A percentile compares a stretch with the other conserved stretches of the same genome.
Evolutionary conservation across 208 protist genomes (phyloP).

Genomic region (Crithidia brevicula): DNA sequence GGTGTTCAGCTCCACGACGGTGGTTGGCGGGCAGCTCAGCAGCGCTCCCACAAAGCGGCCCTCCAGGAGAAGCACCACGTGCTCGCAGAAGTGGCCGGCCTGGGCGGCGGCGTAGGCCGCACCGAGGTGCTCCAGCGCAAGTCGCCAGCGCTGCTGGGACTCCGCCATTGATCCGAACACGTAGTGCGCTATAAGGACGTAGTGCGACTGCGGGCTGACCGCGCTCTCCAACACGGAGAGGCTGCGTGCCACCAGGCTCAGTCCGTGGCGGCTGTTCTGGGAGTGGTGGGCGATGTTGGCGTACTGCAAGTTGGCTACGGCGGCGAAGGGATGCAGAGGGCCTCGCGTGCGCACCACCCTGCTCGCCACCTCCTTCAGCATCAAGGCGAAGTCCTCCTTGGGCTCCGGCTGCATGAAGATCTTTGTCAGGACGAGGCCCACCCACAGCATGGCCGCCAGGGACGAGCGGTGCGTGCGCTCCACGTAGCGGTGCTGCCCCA

Average conservation of each 20-base stretch:
- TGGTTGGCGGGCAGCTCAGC: conserved; percentile 42
- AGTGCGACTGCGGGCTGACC: conserved; percentile 35
- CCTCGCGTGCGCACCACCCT: conserved; percentile 40
- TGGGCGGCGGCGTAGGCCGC: conserved; percentile 53
- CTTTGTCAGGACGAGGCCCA: conserved; percentile 40
- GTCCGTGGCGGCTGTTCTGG: conserved; percentile 31
- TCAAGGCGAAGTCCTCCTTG: conserved; percentile 23
- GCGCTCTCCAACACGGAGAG: conserved; percentile 36
- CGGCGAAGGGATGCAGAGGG: conserved; percentile 55
- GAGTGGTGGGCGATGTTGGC: conserved; percentile 29
- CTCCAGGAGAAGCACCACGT: conserved; percentile 32
- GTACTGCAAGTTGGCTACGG: conserved; percentile 38
- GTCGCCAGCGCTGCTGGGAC: conserved; percentile 45
- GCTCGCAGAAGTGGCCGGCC: conserved; percentile 32
- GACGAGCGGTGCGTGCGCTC: conserved; percentile 45
- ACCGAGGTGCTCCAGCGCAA: conserved; percentile 59
- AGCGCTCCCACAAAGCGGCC: conserved; percentile 45
- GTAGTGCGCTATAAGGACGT: conserved; percentile 37
- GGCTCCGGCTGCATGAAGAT: conserved; percentile 36
- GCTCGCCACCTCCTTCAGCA: conserved; percentile 45
- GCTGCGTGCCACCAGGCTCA: conserved; percentile 37
- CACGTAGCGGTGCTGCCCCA: conserved; percentile 43
- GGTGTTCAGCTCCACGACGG: conserved; percentile 37
- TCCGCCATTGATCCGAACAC: conserved; percentile 27
- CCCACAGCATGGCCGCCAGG: conserved; percentile 49